phyloP scores from a whole-genome alignment of 768 basidiomycete genomes.

The Rhizopogon sp. region DNA sequence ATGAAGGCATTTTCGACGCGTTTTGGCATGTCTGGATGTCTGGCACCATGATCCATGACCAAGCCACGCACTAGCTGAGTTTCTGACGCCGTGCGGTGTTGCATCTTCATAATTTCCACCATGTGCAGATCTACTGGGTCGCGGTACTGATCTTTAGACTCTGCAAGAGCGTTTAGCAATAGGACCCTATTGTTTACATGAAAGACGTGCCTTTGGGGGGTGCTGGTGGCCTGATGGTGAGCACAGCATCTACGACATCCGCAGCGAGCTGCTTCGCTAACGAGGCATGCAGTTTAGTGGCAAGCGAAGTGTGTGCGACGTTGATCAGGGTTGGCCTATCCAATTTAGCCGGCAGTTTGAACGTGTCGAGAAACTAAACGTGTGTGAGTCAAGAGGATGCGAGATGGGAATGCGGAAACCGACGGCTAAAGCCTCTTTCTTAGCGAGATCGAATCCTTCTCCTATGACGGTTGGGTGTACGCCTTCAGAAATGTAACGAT shows the following conservation, averaged over 20 bases:
- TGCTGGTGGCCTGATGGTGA: constrained; percentile 73
- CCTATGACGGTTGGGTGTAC: constrained; percentile 96
- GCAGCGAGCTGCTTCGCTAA: constrained; percentile 87
- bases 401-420: constrained; percentile 28
- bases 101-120: constrained; percentile 99
- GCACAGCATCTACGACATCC: constrained; percentile 93
- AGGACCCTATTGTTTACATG: constrained; percentile 20
- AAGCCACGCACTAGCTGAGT: constrained; percentile 94
- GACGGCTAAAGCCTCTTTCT: constrained; percentile 89
- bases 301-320: constrained; percentile 91
- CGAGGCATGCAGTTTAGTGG: constrained; percentile 81
- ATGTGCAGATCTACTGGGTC: constrained; percentile 98
- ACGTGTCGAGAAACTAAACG: constrained; percentile 84
- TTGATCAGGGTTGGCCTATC: constrained; percentile 90
- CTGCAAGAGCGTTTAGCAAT: constrained; percentile 31
- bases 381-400: constrained; percentile 16
- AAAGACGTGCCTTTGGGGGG: constrained; percentile 49
- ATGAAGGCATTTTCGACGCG: constrained; percentile 95
- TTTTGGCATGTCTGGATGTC: constrained; percentile 99
- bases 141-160: constrained; percentile 61
- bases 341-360: constrained; percentile 71
- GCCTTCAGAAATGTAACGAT: constrained; percentile 96
- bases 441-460: constrained; percentile 95
- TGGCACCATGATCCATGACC: constrained; percentile 94
- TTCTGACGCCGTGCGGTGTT: constrained; percentile 96